These are phyloP conservation scores for Aspergillus alliaceus DNA, from an alignment of 2,329 filamentous ascomycete genomes.

Conservation along the genomic window DNA sequence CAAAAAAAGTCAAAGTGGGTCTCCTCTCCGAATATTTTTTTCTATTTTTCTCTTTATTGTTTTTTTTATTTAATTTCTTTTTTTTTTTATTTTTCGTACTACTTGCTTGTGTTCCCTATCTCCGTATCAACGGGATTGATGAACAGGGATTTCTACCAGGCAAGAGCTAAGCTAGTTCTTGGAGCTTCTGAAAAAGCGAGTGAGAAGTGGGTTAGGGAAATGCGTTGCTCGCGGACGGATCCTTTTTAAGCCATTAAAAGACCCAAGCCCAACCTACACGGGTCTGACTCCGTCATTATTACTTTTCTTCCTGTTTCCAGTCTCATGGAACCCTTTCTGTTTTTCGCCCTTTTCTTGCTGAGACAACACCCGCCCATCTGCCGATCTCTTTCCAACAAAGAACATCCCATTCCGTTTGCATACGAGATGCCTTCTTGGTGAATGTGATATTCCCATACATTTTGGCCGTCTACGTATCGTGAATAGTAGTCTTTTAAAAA, in stretches of 20 bases:
- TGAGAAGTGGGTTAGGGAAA: not conserved
- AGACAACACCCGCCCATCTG: not conserved
- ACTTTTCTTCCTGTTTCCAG: not conserved
- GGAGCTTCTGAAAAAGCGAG: not conserved
- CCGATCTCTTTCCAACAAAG: conserved; percentile 9
- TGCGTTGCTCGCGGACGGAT: conserved; percentile 8
- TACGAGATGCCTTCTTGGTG: conserved; percentile 1
- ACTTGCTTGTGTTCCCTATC: not conserved
- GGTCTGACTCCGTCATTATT: not conserved
- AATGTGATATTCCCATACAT: not conserved
- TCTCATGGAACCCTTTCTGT: not conserved
- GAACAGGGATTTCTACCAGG: conserved; percentile 12
- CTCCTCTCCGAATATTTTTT: conserved; percentile 2
- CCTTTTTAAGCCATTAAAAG: conserved; percentile 4
- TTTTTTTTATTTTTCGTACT: not conserved
- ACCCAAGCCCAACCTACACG: not conserved
- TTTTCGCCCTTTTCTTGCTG: not conserved
- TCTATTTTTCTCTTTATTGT: not conserved
- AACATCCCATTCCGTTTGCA: conserved; percentile 8
- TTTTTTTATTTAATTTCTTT: not conserved
- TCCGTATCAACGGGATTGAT: conserved; percentile 5
- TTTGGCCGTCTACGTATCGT: no score
- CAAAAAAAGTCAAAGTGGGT: conserved; percentile 5
- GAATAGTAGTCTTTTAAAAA: no score
- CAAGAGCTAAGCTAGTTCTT: conserved; percentile 1